A percentile compares a stretch with the other conserved stretches of the same genome.
Conservation (phyloP, 345 rosid genomes). For the Lepidium africanum region DNA sequence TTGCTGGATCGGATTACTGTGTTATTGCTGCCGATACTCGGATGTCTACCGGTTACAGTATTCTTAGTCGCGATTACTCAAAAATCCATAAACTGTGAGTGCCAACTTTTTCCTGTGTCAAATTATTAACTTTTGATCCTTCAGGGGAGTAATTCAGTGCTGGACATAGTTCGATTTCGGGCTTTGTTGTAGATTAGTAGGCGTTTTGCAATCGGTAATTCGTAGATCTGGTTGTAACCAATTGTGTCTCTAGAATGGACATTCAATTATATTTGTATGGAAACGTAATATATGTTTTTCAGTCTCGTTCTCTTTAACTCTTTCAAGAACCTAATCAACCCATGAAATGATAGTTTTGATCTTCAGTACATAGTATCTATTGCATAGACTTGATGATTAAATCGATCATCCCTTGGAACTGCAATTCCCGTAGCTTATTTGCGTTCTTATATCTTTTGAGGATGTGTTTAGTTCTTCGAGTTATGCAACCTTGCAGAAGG, state of each 20-base stretch:
- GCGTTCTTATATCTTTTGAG: not conserved
- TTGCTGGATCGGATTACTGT: slow-evolving; percentile 93
- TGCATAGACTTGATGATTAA: not conserved
- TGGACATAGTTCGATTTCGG: not conserved
- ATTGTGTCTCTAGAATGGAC: not conserved
- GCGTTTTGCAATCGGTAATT: not conserved
- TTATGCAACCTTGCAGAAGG: not conserved
- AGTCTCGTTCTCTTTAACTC: not conserved
- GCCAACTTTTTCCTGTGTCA: not conserved
- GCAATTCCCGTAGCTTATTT: not conserved
- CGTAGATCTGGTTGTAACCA: slow-evolving; percentile 8
- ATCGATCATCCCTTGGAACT: not conserved
- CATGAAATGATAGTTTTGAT: not conserved
- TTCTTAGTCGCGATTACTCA: slow-evolving; percentile 88
- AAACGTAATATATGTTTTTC: not conserved
- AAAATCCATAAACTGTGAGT: slow-evolving; percentile 72
- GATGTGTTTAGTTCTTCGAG: not conserved
- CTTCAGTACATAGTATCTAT: not conserved
- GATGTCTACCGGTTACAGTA: slow-evolving; percentile 91
- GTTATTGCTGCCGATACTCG: slow-evolving; percentile 95
- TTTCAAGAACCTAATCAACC: not conserved
- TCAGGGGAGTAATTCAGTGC: not conserved
- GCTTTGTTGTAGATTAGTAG: not conserved
- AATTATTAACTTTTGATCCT: not conserved
- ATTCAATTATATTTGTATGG: not conserved